Conservation (phyloP, 495 filamentous ascomycete species). For the Polyplosphaeria fusca region DNA sequence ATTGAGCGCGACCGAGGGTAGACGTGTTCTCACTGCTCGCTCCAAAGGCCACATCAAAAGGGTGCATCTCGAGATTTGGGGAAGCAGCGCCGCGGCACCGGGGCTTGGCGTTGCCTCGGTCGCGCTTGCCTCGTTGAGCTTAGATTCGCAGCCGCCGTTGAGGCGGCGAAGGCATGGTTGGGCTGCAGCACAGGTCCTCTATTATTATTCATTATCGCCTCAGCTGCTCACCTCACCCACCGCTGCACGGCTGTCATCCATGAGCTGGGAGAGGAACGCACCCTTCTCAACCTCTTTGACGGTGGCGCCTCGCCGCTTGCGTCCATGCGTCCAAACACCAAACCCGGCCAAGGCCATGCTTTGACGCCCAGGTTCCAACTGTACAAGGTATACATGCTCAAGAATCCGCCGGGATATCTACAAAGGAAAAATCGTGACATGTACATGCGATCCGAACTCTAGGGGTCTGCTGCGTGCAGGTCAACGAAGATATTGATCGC, state of each 20-base stretch:
- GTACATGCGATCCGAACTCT: not conserved
- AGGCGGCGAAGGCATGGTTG: too few relatives aligned
- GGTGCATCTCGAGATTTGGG: slow-evolving; percentile 2
- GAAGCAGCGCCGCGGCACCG: not conserved
- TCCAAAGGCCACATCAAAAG: slow-evolving; percentile 1
- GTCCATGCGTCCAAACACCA: not conserved
- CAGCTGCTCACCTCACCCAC: too few relatives aligned
- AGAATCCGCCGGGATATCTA: slow-evolving; percentile 1
- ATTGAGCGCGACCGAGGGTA: slow-evolving; percentile 23
- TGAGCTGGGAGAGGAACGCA: too few relatives aligned
- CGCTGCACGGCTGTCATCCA: too few relatives aligned
- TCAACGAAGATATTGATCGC: slow-evolving; percentile 95
- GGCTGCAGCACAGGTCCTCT: too few relatives aligned
- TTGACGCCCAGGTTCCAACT: not conserved
- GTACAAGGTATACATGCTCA: not conserved
- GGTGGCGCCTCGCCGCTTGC: slow-evolving; percentile 9
- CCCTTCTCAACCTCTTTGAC: too few relatives aligned
- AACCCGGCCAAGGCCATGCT: too few relatives aligned
- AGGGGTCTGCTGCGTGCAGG: slow-evolving; percentile 66
- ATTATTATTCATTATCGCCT: too few relatives aligned
- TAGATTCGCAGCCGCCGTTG: too few relatives aligned
- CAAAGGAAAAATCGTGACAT: not conserved
- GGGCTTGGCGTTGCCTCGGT: not conserved
- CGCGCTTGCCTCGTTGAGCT: too few relatives aligned
- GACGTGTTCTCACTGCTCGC: slow-evolving; percentile 1